Base-by-base conservation (phyloP, 768 basidiomycete species). In the Russula emetica region DNA sequence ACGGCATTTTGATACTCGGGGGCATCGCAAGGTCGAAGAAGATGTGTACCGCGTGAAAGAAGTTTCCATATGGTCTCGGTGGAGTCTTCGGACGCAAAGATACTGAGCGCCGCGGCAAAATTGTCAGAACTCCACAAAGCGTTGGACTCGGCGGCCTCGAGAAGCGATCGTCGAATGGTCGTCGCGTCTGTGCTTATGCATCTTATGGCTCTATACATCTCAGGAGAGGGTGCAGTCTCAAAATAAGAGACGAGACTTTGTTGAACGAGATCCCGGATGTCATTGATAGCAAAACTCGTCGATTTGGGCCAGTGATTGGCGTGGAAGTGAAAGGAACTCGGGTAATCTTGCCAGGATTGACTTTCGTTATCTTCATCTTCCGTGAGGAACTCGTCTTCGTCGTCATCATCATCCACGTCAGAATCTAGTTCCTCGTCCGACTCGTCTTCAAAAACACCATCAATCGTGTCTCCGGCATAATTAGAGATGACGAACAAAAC, bases 11-110 rank as follows among this genome's bases (percentile, higher is more conserved):
- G 85, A 22, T 85, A 71, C 0, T 76, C 72, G 1, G 70, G 36
- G 5, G 79, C 74, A 55, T 88, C 85, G 16, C 83, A 80, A 1
- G 86, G 80, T 4, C 85, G 85, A n/a, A 88, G 76, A 50, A 88
- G 81, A 57, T 85, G 77, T 1, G 75, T 72, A 68, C 87, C 74
- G 0, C 74, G 61, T 22, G 76, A 70, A 55, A 88, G 79, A 11
- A 86, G 77, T 0, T 61, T 40, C 47, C 75, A 54, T 65, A 87
- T 72, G 32, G 68, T 69, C 0, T 72, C 69, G 7, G 73, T 63
- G 38, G 80, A 69, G 67, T 71, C 69, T 47, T 79, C 76, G 4
- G 70, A 45, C 4, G 79, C 71, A 69, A 81, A 71, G 62, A 87
- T 83, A 3, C 81, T 79, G 13, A 89, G 76, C 0, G 86, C 83